These are phyloP conservation scores for Selenicereus undatus DNA, from an alignment of 148 eudicot genomes.

Conservation along the genomic window DNA sequence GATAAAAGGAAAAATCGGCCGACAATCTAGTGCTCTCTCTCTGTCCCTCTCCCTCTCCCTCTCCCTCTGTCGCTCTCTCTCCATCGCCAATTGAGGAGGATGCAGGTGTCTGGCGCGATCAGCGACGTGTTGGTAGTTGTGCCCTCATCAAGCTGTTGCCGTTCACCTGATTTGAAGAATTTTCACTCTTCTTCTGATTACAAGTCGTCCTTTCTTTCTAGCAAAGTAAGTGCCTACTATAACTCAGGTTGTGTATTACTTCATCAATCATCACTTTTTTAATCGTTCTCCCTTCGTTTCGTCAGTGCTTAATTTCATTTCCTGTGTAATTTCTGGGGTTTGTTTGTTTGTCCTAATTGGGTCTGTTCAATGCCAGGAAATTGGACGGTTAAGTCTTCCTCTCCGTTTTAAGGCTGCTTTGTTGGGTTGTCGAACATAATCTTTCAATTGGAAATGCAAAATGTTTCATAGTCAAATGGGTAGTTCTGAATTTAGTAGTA, in stretches of 20 bases:
- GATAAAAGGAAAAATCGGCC: neutral
- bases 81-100: slow-evolving; percentile 7
- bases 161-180: slow-evolving; percentile 33
- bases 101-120: slow-evolving; percentile 46
- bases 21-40: neutral
- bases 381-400: neutral
- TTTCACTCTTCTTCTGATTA: slow-evolving; percentile 25
- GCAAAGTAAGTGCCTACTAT: slow-evolving; percentile 30
- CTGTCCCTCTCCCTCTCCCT: neutral
- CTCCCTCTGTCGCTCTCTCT: neutral
- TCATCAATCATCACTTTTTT: neutral
- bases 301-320: neutral
- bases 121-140: slow-evolving; percentile 44
- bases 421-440: neutral
- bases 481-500: neutral
- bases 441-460: neutral
- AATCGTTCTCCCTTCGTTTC: neutral
- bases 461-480: neutral
- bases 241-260: slow-evolving; percentile 6
- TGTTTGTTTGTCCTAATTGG: neutral
- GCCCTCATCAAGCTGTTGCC: slow-evolving; percentile 35
- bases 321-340: neutral
- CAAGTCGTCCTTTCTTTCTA: slow-evolving; percentile 20
- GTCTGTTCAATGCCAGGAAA: neutral
- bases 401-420: neutral